Base-by-base conservation (phyloP, 139 green algal species). In the Trebouxia sp. region DNA sequence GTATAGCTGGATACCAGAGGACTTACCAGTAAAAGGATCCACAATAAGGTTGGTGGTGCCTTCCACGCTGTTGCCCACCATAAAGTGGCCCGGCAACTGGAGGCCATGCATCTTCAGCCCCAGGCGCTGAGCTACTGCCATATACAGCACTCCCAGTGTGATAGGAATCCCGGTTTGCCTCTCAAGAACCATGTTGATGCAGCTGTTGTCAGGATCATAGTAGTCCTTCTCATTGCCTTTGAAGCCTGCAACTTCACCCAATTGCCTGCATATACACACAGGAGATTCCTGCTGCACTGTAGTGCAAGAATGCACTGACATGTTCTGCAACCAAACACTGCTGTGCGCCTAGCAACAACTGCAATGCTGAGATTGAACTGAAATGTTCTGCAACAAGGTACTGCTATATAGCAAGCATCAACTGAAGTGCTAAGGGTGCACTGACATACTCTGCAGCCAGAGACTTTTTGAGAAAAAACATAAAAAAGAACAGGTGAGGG, bases 1-100 rank as follows among this genome's bases (percentile, higher is more conserved):
- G n/a, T n/a, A n/a, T n/a, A n/a, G n/a, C n/a, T n/a, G n/a, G n/a
- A n/a, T n/a, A n/a, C n/a, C n/a, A n/a, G 26, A 65, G 24, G 22
- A 11, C 32, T 72, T 26, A 80, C 80, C 80, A 35, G 81, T 22
- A 67, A 87, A 90, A 0, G 85, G 62, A 28, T 89, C 83, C 5
- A 89, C 43, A 17, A 87, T 56, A 1, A 89, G 70, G 37, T 80
- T 67, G 5, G 62, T 72, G 15, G 79, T 11, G 7, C 78, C 62
- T 10, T 79, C 37, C 22, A 75, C 42, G 11, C 74, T 42, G 0
- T 85, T 87, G 12, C 80, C 48, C 1, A 93, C 47, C 77, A 93
- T 90, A 77, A 93, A 93, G 83, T 93, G 89, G 7, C 83, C 85
- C 1, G 89, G 88, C 67, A 92, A 66, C 79, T 92, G 89, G 65